phyloP scores from a whole-genome alignment of 163 green algal genomes.

The Chlamydomonas reinhardtii region DNA sequence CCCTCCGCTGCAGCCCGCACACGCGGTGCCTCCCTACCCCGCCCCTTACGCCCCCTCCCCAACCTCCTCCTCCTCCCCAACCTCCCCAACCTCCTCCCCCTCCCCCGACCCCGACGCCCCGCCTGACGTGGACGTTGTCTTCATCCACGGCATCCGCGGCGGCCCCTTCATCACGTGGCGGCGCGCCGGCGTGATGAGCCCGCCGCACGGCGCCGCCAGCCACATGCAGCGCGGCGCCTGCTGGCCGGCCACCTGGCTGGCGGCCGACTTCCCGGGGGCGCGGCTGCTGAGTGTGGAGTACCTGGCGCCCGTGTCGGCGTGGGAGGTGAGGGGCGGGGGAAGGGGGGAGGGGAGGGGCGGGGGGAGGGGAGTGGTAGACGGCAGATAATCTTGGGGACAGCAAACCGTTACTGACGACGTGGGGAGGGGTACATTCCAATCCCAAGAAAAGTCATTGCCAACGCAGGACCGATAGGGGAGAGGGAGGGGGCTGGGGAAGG shows the following conservation, averaged over 20 bases:
- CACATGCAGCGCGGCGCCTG: constrained; percentile 59
- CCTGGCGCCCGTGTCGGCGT: constrained; percentile 63
- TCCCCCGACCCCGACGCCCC: background rate
- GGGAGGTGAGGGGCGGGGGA: constrained; percentile 51
- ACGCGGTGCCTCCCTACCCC: background rate
- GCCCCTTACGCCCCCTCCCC: background rate
- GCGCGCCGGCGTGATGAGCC: constrained; percentile 39
- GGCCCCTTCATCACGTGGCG: constrained; percentile 95
- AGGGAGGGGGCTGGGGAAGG: no score
- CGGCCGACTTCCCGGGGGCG: constrained; percentile 72
- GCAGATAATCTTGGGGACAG: no score
- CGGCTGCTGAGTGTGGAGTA: constrained; percentile 92
- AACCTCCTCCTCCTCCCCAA: background rate
- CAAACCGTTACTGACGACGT: no score
- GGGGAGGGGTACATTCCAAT: no score
- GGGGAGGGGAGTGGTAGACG: no score
- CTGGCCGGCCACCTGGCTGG: constrained; percentile 84
- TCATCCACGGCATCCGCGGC: constrained; percentile 95
- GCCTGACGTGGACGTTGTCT: constrained; percentile 89
- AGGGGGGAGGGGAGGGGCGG: no score
- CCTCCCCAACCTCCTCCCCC: background rate
- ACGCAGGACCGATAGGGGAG: no score
- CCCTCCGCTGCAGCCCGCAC: background rate
- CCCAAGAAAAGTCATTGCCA: no score
- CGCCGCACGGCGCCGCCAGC: constrained; percentile 3